Conservation (phyloP, 2,329 filamentous ascomycete species). For the Orbilia javanica region DNA sequence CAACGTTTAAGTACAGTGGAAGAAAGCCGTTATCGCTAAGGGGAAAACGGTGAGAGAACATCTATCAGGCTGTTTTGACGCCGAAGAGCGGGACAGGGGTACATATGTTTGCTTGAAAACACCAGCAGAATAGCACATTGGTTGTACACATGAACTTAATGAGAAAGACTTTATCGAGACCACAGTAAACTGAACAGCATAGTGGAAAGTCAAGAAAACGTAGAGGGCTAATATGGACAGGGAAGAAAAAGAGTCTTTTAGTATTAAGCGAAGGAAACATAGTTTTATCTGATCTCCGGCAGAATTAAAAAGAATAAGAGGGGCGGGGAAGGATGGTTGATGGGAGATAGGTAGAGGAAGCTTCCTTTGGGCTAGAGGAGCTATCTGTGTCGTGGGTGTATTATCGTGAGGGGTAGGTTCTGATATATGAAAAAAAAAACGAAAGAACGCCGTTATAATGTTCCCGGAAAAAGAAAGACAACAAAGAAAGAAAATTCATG, state of each 20-base stretch:
- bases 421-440: conserved; percentile 35
- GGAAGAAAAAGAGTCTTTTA: conserved; percentile 33
- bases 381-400: conserved; percentile 12
- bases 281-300: conserved; percentile 32
- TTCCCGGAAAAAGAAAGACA: conserved; percentile 20
- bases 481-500: conserved; percentile 20
- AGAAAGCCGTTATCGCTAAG: conserved; percentile 9
- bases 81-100: conserved; percentile 10
- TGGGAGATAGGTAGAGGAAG: neutral
- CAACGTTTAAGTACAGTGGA: conserved; percentile 11
- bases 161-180: conserved; percentile 11
- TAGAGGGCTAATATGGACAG: conserved; percentile 48
- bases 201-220: conserved; percentile 1
- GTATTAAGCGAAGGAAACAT: conserved; percentile 43
- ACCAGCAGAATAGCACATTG: conserved; percentile 12
- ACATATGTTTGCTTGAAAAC: conserved; percentile 11
- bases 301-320: conserved; percentile 33
- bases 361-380: neutral
- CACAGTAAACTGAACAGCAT: conserved; percentile 14
- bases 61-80: conserved; percentile 11
- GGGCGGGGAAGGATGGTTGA: neutral
- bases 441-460: conserved; percentile 50
- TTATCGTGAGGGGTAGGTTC: conserved; percentile 43
- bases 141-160: conserved; percentile 21
- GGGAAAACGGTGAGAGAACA: conserved; percentile 2